These are phyloP conservation scores for Tylopilus sp. DNA, from an alignment of 1,284 basidiomycete genomes.

Conservation along the genomic window DNA sequence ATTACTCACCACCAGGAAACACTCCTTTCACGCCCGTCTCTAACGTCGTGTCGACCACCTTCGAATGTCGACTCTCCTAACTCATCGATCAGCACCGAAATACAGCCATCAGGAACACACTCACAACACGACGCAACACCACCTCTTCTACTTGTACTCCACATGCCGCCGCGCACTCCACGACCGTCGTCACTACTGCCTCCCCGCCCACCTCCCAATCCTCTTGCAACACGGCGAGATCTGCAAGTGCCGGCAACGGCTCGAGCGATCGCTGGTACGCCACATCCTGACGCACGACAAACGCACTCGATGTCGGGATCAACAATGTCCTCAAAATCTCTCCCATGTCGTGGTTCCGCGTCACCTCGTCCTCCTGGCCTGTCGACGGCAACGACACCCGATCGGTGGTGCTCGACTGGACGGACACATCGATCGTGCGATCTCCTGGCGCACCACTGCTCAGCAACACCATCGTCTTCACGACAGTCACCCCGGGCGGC, in stretches of 20 bases:
- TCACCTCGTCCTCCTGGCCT: slow-evolving; percentile 15
- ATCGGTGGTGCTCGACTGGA: slow-evolving; percentile 63
- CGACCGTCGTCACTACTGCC: slow-evolving; percentile 61
- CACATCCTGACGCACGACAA: slow-evolving; percentile 62
- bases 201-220: slow-evolving; percentile 69
- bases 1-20: slow-evolving; percentile 52
- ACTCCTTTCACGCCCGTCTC: slow-evolving; percentile 50
- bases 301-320: slow-evolving; percentile 67
- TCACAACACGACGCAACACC: slow-evolving; percentile 59
- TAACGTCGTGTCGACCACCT: slow-evolving; percentile 55
- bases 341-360: slow-evolving; percentile 39
- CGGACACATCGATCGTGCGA: slow-evolving; percentile 78
- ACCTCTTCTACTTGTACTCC: slow-evolving; percentile 63
- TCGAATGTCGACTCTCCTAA: slow-evolving; percentile 60
- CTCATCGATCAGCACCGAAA: neutral
- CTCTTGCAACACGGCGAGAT: slow-evolving; percentile 67
- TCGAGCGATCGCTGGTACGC: slow-evolving; percentile 56
- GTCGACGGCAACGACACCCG: slow-evolving; percentile 4
- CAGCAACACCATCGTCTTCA: slow-evolving; percentile 70
- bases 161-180: slow-evolving; percentile 66
- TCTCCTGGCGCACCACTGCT: slow-evolving; percentile 72
- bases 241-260: slow-evolving; percentile 47
- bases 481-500: slow-evolving; percentile 61
- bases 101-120: slow-evolving; percentile 16
- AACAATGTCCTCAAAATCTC: slow-evolving; percentile 74